Evolutionary conservation across 176 grass and related monocot genomes (phyloP).

Genomic region (Saccharum officinarum): DNA sequence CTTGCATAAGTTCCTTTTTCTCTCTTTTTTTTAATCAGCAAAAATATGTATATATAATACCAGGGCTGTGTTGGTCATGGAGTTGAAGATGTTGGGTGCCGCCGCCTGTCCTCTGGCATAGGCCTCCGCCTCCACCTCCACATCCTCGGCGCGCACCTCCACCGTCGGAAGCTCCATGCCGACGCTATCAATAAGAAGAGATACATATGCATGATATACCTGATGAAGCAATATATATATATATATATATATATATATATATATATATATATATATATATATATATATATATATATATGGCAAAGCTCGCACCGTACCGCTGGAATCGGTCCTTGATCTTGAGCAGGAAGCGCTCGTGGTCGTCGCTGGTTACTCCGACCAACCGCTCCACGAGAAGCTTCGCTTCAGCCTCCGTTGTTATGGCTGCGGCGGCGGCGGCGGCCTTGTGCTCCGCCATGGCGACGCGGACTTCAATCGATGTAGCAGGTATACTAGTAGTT

Average conservation of each 20-base stretch:
- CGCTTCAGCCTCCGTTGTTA: not conserved
- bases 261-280: too few species aligned
- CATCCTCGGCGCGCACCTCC: constrained; percentile 50
- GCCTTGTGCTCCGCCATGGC: not conserved
- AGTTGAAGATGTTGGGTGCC: constrained; percentile 43
- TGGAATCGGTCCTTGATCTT: constrained; percentile 64
- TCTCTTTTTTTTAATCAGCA: too few species aligned
- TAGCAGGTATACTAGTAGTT: too few species aligned
- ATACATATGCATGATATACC: too few species aligned
- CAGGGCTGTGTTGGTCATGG: constrained; percentile 21
- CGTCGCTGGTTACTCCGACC: constrained; percentile 38
- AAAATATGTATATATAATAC: not conserved
- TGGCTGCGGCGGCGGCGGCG: not conserved
- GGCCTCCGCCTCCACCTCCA: constrained; percentile 45
- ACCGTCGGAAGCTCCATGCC: constrained; percentile 63
- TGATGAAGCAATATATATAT: too few species aligned
- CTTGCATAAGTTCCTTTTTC: too few species aligned
- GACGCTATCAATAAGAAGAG: constrained; percentile 24
- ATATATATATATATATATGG: too few species aligned
- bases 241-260: too few species aligned
- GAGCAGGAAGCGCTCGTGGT: constrained; percentile 45
- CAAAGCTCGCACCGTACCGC: constrained; percentile 21
- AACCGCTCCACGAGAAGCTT: constrained; percentile 44
- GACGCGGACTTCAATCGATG: too few species aligned
- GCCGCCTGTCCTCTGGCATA: constrained; percentile 31